Base-by-base conservation (phyloP, 2,329 filamentous ascomycete genomes). In the Sclerotiophoma versabilis region DNA sequence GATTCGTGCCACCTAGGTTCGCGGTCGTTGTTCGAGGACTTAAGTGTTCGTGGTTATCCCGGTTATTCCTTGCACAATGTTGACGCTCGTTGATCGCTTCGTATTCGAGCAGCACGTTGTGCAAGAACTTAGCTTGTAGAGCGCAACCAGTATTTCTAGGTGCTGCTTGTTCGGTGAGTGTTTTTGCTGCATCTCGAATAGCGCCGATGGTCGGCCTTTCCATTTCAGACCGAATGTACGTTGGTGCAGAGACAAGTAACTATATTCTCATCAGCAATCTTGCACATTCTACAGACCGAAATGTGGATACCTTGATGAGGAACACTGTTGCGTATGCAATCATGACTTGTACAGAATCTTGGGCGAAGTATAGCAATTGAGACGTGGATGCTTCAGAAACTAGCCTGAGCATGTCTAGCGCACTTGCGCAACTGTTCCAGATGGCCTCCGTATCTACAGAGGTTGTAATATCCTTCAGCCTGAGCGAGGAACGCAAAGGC, bases 281-380 rank as follows among this genome's bases (percentile, higher is more conserved):
- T 14, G 9, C 6, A 22, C 12, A 17, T 23, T 15, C 4, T 37
- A 1, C 4, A 37, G 17, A 17, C 4, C 8, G 17, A 22, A 22
- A 12, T 17, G 10, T 20, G 23, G n/a, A 11, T 54, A 57, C 54
- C 50, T 57, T 57, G 39, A 57, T 54, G 5, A 57, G 49, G 12
- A 57, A 57, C 11, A 57, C 54, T 14, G 49, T 45, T n/a, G 54
- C 54, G 36, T 57, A 57, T 11, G 54, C 54, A 22, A 57, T 50
- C 54, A 57, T 57, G 29, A 54, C 41, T 38, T 57, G 54, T 19
- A 57, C 45, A 9, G 49, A 54, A 22, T 54, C 54, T 32, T 57
- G 54, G n/a, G 54, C 54, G 38, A 57, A 57, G 30, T 57, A 57
- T 20, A 57, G 15, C 7, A 46, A 25, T n/a, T 33, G 36, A 32